Evolutionary conservation across 192 early-diverging fungal genomes (phyloP).

Genomic region (Thamnidium elegans): DNA sequence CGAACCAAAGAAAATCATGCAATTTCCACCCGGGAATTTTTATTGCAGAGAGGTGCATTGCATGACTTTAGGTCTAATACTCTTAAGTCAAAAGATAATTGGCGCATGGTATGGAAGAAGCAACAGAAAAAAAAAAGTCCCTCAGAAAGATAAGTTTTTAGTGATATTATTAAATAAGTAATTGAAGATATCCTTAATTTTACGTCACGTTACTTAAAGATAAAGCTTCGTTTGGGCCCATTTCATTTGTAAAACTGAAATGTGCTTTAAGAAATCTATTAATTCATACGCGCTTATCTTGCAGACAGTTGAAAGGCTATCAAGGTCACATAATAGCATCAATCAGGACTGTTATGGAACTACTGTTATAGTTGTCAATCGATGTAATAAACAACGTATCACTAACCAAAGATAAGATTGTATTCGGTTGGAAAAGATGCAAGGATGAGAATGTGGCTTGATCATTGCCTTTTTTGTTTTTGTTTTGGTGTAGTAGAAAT

Average conservation of each 20-base stretch:
- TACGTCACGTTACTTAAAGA: slow-evolving; percentile 19
- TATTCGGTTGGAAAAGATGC: slow-evolving; percentile 51
- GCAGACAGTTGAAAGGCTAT: slow-evolving; percentile 10
- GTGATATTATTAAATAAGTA: slow-evolving; percentile 44
- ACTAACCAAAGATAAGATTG: slow-evolving; percentile 29
- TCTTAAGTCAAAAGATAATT: slow-evolving; percentile 50
- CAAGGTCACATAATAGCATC: slow-evolving; percentile 18
- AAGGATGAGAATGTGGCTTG: slow-evolving; percentile 55
- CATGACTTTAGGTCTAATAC: slow-evolving; percentile 48
- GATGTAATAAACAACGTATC: slow-evolving; percentile 45
- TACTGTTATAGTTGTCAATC: slow-evolving; percentile 33
- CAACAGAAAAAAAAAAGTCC: too few relatives aligned
- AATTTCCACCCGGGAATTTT: slow-evolving; percentile 23
- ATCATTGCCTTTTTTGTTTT: slow-evolving; percentile 64
- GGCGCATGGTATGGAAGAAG: slow-evolving; percentile 49
- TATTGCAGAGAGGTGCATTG: slow-evolving; percentile 25
- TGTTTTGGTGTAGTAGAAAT: slow-evolving; percentile 41
- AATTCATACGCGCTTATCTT: not conserved
- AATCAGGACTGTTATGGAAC: not conserved
- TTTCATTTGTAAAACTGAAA: not conserved
- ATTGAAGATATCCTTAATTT: slow-evolving; percentile 42
- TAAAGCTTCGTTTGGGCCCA: not conserved
- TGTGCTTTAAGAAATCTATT: not conserved
- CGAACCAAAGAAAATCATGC: slow-evolving; percentile 23
- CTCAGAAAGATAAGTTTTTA: too few relatives aligned